Conservation (phyloP, 345 rosid species). For the Turritis glabra region DNA sequence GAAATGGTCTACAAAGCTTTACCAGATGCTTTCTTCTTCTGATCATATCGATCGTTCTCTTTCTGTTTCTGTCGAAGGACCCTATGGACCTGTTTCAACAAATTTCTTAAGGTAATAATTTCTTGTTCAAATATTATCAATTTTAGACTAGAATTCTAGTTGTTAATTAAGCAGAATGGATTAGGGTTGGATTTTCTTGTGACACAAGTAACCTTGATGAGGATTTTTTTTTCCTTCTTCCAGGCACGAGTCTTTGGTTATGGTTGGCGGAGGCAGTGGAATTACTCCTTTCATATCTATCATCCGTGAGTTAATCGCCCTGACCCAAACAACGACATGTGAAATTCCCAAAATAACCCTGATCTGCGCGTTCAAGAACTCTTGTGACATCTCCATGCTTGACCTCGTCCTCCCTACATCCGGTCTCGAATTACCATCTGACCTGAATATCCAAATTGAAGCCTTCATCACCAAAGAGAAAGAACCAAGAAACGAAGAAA, state of each 20-base stretch:
- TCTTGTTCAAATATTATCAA: neutral
- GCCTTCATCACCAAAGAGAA: conserved; percentile 76
- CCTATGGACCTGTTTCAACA: conserved; percentile 80
- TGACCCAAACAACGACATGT: conserved; percentile 17
- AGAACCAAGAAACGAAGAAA: conserved; percentile 28
- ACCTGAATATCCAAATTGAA: conserved; percentile 50
- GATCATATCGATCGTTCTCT: conserved; percentile 40
- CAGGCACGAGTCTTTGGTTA: conserved; percentile 70
- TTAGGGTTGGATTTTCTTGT: neutral
- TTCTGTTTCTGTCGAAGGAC: conserved; percentile 74
- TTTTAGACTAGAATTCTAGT: neutral
- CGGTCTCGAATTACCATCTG: conserved; percentile 38
- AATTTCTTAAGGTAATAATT: conserved; percentile 58
- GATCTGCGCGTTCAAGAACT: conserved; percentile 53
- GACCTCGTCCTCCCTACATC: conserved; percentile 58
- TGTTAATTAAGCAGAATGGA: neutral
- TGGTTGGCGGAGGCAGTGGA: conserved; percentile 93
- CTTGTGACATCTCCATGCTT: conserved; percentile 65
- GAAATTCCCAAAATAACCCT: conserved; percentile 53
- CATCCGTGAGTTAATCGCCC: conserved; percentile 55
- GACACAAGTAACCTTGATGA: neutral
- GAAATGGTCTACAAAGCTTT: conserved; percentile 71
- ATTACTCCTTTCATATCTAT: conserved; percentile 83
- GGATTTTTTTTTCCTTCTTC: neutral
- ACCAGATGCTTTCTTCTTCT: conserved; percentile 60